Conservation (phyloP, 176 grass and related monocot genomes). For the Saccharum officinarum region DNA sequence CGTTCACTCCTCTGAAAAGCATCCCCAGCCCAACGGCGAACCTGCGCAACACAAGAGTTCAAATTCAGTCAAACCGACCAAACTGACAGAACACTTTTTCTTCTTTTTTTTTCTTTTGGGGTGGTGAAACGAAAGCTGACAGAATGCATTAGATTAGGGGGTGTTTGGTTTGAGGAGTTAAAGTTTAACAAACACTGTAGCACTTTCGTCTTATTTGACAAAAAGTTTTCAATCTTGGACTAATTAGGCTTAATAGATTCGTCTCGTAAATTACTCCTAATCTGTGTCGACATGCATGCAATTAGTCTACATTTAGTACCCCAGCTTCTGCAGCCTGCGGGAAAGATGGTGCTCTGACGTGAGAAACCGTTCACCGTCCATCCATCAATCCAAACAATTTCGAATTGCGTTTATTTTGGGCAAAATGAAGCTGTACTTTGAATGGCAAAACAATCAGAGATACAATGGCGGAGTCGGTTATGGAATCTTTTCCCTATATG, state of each 20-base stretch:
- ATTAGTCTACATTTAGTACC: no score
- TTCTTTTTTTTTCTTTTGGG: not conserved
- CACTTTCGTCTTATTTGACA: no score
- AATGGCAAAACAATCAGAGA: not conserved
- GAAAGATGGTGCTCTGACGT: not conserved
- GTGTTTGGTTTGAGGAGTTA: no score
- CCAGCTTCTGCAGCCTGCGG: constrained; percentile 82
- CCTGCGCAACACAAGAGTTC: constrained; percentile 32
- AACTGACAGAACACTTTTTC: not conserved
- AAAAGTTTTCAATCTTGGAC: no score
- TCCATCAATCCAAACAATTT: not conserved
- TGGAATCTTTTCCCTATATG: not conserved
- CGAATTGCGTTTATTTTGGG: not conserved
- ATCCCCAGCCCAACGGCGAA: constrained; percentile 64
- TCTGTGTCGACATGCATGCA: no score
- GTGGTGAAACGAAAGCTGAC: constrained; percentile 5
- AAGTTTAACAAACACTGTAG: no score
- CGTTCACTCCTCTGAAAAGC: constrained; percentile 85
- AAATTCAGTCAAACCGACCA: constrained; percentile 22
- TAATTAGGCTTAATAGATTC: no score
- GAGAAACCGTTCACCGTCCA: not conserved
- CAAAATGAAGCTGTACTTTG: not conserved
- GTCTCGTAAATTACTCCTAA: no score
- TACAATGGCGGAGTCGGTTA: not conserved
- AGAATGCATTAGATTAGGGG: not conserved